A percentile compares a stretch with the other conserved stretches of the same genome.
Conservation (phyloP, 2,329 filamentous ascomycete genomes). For the Fusarium dlaminii region DNA sequence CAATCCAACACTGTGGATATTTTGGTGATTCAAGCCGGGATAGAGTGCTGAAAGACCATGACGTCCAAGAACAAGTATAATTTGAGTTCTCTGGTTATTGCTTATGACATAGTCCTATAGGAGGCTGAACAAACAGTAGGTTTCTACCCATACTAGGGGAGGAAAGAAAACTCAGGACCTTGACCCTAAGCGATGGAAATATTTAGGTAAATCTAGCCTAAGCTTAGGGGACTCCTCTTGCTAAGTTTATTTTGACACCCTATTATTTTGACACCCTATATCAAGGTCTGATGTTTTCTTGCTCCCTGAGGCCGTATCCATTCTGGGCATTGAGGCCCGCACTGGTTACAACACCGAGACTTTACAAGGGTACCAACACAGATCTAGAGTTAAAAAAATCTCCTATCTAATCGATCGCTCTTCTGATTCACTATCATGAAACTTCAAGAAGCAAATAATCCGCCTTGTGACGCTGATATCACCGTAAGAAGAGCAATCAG, state of each 20-base stretch:
- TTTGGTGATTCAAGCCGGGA: no score
- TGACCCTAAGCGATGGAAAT: no score
- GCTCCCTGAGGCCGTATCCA: no score
- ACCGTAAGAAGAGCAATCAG: not conserved
- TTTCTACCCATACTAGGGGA: accelerated
- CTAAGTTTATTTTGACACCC: no score
- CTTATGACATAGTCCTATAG: not conserved
- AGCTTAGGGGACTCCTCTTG: no score
- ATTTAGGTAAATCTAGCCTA: no score
- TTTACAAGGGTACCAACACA: not conserved
- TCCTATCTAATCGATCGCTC: not conserved
- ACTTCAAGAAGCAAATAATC: not conserved
- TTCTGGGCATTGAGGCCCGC: not conserved
- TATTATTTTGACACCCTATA: no score
- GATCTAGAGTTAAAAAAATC: not conserved
- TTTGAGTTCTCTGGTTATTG: not conserved
- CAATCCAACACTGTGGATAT: no score
- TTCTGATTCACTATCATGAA: not conserved
- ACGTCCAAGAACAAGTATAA: accelerated
- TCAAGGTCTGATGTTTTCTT: no score
- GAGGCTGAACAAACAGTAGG: no score
- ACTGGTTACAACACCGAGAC: accelerated
- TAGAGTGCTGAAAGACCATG: not conserved
- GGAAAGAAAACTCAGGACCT: no score
- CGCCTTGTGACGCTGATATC: accelerated